Conservation (phyloP, 208 protist species). For the Wallacemonas sp. region DNA sequence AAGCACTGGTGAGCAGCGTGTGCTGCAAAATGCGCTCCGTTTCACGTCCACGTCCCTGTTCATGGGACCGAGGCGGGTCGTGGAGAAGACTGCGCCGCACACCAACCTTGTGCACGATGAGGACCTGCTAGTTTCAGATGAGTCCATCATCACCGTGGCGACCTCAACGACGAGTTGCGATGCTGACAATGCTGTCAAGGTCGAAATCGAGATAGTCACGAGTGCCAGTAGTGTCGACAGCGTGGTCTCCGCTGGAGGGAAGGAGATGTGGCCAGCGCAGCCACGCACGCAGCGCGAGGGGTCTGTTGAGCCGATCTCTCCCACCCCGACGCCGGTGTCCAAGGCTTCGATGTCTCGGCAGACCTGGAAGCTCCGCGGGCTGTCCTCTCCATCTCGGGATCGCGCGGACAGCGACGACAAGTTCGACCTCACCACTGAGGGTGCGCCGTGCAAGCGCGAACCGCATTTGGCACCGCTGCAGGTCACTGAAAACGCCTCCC, state of each 20-base stretch:
- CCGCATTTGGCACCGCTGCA: too few relatives aligned
- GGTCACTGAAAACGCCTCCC: too few relatives aligned
- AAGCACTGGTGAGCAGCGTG: conserved; percentile 34
- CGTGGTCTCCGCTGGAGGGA: too few relatives aligned
- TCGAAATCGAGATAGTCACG: too few relatives aligned
- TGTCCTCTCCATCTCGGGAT: conserved; percentile 1
- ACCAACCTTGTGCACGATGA: too few relatives aligned
- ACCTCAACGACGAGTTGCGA: too few relatives aligned
- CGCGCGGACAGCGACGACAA: not conserved
- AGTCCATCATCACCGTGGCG: not conserved
- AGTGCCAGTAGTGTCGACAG: not conserved
- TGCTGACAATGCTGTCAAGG: too few relatives aligned
- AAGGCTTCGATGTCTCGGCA: too few relatives aligned
- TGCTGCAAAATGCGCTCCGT: conserved; percentile 55
- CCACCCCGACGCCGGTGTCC: not conserved
- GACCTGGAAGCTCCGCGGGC: not conserved
- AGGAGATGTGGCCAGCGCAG: not conserved
- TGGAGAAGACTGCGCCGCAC: conserved; percentile 16
- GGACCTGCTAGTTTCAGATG: too few relatives aligned
- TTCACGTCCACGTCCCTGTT: conserved; percentile 76
- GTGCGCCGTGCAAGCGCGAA: too few relatives aligned
- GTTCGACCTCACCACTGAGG: too few relatives aligned
- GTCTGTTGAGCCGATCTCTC: conserved; percentile 2
- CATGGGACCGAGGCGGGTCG: conserved; percentile 62
- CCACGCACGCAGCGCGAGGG: not conserved